Evolutionary conservation across 2,329 filamentous ascomycete species (phyloP), one percentile per base, ranked within the genome.

Genomic region (Pseudogymnoascus verrucosus): DNA sequence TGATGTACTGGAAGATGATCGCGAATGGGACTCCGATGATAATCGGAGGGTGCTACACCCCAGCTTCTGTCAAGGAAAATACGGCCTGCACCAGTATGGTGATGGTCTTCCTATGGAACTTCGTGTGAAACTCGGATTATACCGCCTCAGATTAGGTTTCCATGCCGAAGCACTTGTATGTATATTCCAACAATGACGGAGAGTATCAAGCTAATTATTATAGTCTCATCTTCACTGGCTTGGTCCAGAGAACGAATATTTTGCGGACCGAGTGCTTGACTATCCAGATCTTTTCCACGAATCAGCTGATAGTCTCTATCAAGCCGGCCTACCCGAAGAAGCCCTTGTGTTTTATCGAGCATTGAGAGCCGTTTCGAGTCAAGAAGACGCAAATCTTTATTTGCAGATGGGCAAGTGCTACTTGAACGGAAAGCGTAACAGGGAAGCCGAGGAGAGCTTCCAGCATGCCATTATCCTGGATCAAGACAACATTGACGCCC

Each of bases 21-120:
- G 92, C 64, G 95, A 99, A 76, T 99, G 92, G 85, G 95, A 99
- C 73, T 76, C 83, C 4, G 82, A 87, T 51, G 85, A 91, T 71
- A 79, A 82, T 19, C 87, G 95, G 65, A 86, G 93, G 64, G 74
- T 78, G 1, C 75, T 81, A 64, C 81, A 90, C 4, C 74, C 82
- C 1, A 82, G 82, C 1, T 96, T 89, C 72, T 75, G 80, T 7
- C 78, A 81, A 4, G 80, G 77, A 2, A 76, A 75, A 51, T 85
- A 84, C 71, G 78, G 82, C 1, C 71, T 76, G 3, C 78, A 81
- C 5, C 78, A 82, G 0, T 96, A 96, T 73, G 92, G 91, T 0
- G 75, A 82, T 40, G 85, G 87, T 1, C 78, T 97, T 40, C 93
- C 93, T 0, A 74, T 93, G 4, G 92, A 97, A 68, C 79, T 99